Conservation (phyloP, 2,329 filamentous ascomycete species). For the Camptophora hylomeconis region DNA sequence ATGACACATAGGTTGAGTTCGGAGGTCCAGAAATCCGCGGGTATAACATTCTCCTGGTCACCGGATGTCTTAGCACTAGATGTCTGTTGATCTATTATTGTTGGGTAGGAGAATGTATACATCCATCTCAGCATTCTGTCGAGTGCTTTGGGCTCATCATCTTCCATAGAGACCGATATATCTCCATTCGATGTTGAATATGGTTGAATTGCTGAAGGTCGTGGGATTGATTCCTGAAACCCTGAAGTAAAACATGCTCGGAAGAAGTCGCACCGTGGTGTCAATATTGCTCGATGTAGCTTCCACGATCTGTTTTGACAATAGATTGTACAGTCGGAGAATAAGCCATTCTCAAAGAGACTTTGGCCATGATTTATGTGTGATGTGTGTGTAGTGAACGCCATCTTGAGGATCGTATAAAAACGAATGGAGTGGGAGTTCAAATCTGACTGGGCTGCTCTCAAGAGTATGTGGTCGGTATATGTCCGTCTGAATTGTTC, state of each 20-base stretch:
- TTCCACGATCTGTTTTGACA: conserved; percentile 1
- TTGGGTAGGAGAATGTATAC: conserved; percentile 1
- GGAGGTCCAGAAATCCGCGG: neutral
- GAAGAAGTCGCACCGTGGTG: conserved; percentile 5
- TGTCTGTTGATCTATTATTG: too few species aligned
- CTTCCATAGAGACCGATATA: conserved; percentile 4
- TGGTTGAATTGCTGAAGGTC: too few species aligned
- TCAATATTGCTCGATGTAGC: conserved; percentile 3
- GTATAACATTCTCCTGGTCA: too few species aligned
- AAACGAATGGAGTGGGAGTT: too few species aligned
- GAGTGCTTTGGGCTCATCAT: conserved; percentile 3
- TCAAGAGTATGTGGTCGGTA: too few species aligned
- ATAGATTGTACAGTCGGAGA: conserved; percentile 3
- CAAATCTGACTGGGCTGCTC: too few species aligned
- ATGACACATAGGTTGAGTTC: conserved; percentile 4
- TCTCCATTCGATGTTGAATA: too few species aligned
- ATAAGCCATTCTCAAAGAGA: conserved; percentile 2
- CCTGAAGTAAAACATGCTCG: conserved; percentile 1
- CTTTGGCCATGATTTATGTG: too few species aligned
- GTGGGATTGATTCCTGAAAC: conserved; percentile 3
- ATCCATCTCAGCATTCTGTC: conserved; percentile 4
- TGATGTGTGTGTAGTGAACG: too few species aligned
- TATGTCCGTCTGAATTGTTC: too few species aligned
- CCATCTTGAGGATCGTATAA: too few species aligned
- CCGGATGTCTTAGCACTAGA: too few species aligned